Evolutionary conservation across 768 basidiomycete species (phyloP).

Genomic region (Multifurca ochricompacta): DNA sequence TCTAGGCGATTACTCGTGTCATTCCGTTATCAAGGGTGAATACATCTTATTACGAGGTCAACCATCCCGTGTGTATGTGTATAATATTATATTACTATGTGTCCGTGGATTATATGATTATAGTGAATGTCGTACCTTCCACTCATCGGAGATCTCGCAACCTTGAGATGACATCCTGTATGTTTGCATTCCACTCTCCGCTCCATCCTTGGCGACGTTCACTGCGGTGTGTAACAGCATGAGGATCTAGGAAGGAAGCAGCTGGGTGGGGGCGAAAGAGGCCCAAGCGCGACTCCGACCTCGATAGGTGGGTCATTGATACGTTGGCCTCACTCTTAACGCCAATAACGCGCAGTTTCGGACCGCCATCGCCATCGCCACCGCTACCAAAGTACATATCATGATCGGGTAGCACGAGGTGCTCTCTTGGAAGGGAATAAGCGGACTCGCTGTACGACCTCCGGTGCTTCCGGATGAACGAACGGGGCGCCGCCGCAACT

Average conservation of each 20-base stretch:
- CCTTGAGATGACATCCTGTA: constrained; percentile 17
- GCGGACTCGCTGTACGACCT: not conserved
- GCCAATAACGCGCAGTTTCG: no score
- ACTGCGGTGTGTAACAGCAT: constrained; percentile 6
- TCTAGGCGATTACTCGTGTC: no score
- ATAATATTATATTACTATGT: not conserved
- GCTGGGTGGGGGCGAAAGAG: not conserved
- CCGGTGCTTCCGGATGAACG: not conserved
- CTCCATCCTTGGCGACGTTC: constrained; percentile 20
- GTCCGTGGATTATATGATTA: not conserved
- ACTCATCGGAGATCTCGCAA: constrained; percentile 17
- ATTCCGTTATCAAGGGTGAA: no score
- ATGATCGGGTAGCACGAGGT: not conserved
- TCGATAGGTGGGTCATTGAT: not conserved
- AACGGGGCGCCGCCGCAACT: not conserved
- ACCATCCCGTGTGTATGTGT: not conserved
- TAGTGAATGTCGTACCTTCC: not conserved
- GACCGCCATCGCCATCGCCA: no score
- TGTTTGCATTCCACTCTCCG: constrained; percentile 21
- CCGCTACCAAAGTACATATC: not conserved
- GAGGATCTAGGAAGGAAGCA: not conserved
- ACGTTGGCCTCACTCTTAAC: not conserved
- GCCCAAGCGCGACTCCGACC: not conserved
- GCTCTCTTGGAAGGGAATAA: not conserved
- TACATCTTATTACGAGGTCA: no score